Conservation (phyloP, 2,329 filamentous ascomycete genomes). For the Ilyonectria robusta region DNA sequence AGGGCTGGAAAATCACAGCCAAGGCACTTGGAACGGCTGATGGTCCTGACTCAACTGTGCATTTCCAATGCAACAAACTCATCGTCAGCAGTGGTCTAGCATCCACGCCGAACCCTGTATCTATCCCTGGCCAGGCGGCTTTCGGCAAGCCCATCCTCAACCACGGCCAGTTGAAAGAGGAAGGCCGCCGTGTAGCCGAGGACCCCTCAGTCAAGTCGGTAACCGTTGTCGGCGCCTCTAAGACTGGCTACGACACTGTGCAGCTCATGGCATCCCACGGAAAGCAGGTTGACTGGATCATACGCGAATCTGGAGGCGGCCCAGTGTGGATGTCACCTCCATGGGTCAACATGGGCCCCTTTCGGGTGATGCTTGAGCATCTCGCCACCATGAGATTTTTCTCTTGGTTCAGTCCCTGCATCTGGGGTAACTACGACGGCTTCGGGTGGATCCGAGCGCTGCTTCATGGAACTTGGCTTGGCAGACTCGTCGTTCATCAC, state of each 20-base stretch:
- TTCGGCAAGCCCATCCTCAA: background rate
- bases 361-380: background rate
- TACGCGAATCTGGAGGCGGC: constrained; percentile 5
- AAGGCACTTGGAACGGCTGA: background rate
- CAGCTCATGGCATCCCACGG: constrained; percentile 9
- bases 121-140: background rate
- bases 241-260: constrained; percentile 8
- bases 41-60: background rate
- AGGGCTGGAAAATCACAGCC: background rate
- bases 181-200: background rate
- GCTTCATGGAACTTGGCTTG: background rate
- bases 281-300: constrained; percentile 15
- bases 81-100: background rate
- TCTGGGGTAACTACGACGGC: background rate
- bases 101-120: background rate
- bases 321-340: constrained; percentile 18
- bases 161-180: background rate
- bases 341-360: constrained; percentile 4
- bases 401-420: background rate
- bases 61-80: background rate
- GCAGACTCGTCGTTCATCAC: background rate
- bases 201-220: background rate
- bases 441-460: background rate
- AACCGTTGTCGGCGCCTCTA: constrained; percentile 3
- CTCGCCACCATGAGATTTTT: background rate